These are phyloP conservation scores for Cytidiella melzeri DNA, from an alignment of 768 basidiomycete species.

Conservation along the genomic window DNA sequence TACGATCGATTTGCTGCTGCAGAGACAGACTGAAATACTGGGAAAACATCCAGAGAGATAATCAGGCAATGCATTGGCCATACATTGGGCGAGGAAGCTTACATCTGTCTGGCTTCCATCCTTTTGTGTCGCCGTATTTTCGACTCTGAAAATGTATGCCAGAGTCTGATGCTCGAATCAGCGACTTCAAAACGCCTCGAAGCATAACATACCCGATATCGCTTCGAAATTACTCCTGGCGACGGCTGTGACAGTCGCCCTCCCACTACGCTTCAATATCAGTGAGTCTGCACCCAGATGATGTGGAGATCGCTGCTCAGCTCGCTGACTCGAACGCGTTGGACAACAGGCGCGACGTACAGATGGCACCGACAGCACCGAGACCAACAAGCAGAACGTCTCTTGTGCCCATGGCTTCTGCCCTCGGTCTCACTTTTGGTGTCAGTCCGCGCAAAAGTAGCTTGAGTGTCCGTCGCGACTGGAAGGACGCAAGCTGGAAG, in stretches of 20 bases:
- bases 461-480: too few relatives aligned
- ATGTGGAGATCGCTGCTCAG: background rate
- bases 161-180: slow-evolving; percentile 29
- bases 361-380: slow-evolving; percentile 61
- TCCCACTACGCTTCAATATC: slow-evolving; percentile 49
- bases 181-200: background rate
- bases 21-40: slow-evolving; percentile 52
- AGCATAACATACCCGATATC: slow-evolving; percentile 34
- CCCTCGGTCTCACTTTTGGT: too few relatives aligned
- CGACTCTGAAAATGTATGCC: slow-evolving; percentile 52
- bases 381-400: slow-evolving; percentile 58
- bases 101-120: slow-evolving; percentile 65
- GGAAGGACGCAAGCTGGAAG: too few relatives aligned
- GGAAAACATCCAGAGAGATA: background rate
- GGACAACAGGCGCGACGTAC: slow-evolving; percentile 33
- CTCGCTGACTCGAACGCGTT: too few relatives aligned
- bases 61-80: background rate
- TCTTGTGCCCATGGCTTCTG: too few relatives aligned
- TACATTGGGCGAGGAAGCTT: slow-evolving; percentile 14
- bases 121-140: slow-evolving; percentile 51
- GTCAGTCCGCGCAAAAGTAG: too few relatives aligned
- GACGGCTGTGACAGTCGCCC: slow-evolving; percentile 62
- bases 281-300: slow-evolving; percentile 38
- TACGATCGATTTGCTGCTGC: slow-evolving; percentile 59
- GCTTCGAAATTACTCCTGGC: slow-evolving; percentile 64